phyloP scores from a whole-genome alignment of 179 eudicot species.

The Spergularia azorica region DNA sequence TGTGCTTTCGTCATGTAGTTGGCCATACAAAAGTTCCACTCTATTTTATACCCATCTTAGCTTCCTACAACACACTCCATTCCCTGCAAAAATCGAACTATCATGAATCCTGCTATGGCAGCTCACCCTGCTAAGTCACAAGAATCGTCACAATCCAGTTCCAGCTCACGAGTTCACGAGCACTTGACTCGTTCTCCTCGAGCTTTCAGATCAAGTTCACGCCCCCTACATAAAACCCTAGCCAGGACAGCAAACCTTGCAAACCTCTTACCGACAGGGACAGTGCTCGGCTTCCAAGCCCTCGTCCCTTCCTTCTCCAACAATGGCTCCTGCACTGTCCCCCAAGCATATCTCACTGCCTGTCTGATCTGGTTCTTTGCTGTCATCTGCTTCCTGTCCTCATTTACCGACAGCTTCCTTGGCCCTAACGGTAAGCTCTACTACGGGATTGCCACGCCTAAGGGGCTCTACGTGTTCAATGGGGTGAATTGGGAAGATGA shows the following conservation, averaged over 20 bases:
- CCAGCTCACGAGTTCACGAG: not conserved
- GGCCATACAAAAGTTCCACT: slow-evolving; percentile 12
- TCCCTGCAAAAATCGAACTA: not conserved
- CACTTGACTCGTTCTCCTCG: slow-evolving; percentile 16
- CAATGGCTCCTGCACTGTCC: slow-evolving; percentile 38
- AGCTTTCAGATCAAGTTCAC: not conserved
- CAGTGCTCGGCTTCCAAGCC: slow-evolving; percentile 55
- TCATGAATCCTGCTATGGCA: not conserved
- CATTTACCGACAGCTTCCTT: slow-evolving; percentile 60
- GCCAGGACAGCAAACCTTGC: slow-evolving; percentile 55
- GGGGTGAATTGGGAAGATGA: slow-evolving; percentile 17
- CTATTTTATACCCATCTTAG: slow-evolving; percentile 14
- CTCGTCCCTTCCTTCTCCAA: slow-evolving; percentile 59
- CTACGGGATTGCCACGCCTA: slow-evolving; percentile 59
- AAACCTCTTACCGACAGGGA: slow-evolving; percentile 68
- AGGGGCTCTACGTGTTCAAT: slow-evolving; percentile 57
- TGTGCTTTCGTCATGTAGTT: slow-evolving; percentile 22
- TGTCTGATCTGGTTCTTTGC: slow-evolving; percentile 41
- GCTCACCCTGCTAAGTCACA: slow-evolving; percentile 6
- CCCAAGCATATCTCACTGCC: slow-evolving; percentile 43
- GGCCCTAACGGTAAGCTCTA: slow-evolving; percentile 45
- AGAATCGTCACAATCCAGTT: slow-evolving; percentile 5
- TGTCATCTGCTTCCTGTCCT: slow-evolving; percentile 51
- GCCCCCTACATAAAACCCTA: slow-evolving; percentile 45
- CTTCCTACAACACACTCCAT: not conserved